These are phyloP conservation scores for Nidula niveotomentosa DNA, from an alignment of 1,284 basidiomycete genomes.

Conservation along the genomic window DNA sequence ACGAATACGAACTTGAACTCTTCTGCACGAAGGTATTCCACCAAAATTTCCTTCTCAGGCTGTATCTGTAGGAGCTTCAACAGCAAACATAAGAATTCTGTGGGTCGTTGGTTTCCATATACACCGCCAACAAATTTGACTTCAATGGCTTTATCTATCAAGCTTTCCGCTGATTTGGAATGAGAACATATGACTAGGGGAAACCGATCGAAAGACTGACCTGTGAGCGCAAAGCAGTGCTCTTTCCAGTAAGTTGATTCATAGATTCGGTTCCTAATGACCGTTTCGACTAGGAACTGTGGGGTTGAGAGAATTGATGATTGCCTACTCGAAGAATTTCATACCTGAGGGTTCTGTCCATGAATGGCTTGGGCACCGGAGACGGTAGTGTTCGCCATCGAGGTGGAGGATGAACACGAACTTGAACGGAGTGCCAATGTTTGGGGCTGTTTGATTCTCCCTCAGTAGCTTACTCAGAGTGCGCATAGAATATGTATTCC, in stretches of 20 bases:
- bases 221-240: slow-evolving; percentile 91
- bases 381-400: slow-evolving; percentile 91
- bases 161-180: slow-evolving; percentile 71
- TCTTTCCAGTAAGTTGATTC: slow-evolving; percentile 98
- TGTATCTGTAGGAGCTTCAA: slow-evolving; percentile 97
- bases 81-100: slow-evolving; percentile 88
- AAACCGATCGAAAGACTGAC: slow-evolving; percentile 34
- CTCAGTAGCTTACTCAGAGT: no score
- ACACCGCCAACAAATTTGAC: slow-evolving; percentile 89
- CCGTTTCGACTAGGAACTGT: slow-evolving; percentile 94
- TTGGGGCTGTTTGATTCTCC: no score
- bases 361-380: slow-evolving; percentile 84
- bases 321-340: background rate
- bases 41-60: slow-evolving; percentile 93
- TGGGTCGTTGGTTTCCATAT: slow-evolving; percentile 90
- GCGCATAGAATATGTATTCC: no score
- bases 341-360: slow-evolving; percentile 91
- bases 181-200: background rate
- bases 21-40: slow-evolving; percentile 93
- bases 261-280: slow-evolving; percentile 95
- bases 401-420: no score
- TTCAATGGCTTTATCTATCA: slow-evolving; percentile 92
- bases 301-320: slow-evolving; percentile 22
- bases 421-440: no score
- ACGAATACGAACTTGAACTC: slow-evolving; percentile 90